Evolutionary conservation across 1,139 yeast species (phyloP).

Genomic region (Candida sanyaensis): DNA sequence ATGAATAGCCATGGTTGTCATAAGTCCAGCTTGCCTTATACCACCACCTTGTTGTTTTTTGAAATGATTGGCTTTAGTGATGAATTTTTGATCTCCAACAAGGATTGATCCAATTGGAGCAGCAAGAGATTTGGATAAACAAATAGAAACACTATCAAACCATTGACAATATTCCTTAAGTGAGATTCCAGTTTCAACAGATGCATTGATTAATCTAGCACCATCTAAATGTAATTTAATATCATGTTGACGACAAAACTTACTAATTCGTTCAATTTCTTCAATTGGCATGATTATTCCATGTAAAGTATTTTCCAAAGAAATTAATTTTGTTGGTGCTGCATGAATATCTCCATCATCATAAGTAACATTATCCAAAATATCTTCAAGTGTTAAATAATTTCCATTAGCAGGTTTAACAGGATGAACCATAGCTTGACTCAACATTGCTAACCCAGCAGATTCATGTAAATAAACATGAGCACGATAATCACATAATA

Average conservation of each 20-base stretch:
- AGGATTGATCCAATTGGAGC: conserved; percentile 94
- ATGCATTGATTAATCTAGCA: conserved; percentile 94
- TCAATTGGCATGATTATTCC: conserved; percentile 83
- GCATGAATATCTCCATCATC: conserved; percentile 85
- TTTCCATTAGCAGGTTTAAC: conserved; percentile 74
- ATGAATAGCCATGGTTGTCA: conserved; percentile 76
- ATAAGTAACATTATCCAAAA: conserved; percentile 62
- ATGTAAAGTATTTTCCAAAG: conserved; percentile 85
- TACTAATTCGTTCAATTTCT: conserved; percentile 72
- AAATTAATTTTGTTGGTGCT: conserved; percentile 85
- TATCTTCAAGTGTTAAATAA: conserved; percentile 74
- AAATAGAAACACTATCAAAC: conserved; percentile 87
- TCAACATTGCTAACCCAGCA: conserved; percentile 84
- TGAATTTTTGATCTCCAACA: conserved; percentile 65
- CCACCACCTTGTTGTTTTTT: conserved; percentile 97
- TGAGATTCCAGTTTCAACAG: conserved; percentile 70
- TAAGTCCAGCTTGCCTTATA: conserved; percentile 83
- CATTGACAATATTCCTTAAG: conserved; percentile 71
- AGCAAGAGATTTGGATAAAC: conserved; percentile 88
- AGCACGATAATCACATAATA: conserved; percentile 82
- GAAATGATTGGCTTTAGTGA: conserved; percentile 79
- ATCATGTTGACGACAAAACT: conserved; percentile 65
- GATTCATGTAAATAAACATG: conserved; percentile 87
- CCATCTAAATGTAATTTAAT: conserved; percentile 86
- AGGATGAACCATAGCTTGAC: conserved; percentile 92